phyloP scores from a whole-genome alignment of 208 protist genomes.

The Leishmania guyanensis region DNA sequence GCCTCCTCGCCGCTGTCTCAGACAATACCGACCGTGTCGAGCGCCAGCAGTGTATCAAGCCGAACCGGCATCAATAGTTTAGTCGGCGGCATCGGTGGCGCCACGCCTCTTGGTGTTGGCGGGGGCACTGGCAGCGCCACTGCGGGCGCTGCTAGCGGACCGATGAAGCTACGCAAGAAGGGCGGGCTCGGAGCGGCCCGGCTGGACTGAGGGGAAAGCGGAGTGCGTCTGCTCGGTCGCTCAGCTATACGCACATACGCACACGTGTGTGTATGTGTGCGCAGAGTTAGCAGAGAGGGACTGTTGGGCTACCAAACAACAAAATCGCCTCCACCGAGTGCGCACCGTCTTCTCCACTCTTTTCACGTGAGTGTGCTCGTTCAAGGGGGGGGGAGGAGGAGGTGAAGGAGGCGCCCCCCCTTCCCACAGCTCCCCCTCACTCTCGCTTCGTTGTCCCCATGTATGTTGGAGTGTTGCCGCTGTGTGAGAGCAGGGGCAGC shows the following conservation, averaged over 20 bases:
- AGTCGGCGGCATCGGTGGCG: neutral
- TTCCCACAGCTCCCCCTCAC: neutral
- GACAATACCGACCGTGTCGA: neutral
- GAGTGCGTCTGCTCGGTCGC: neutral
- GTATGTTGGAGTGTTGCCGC: neutral
- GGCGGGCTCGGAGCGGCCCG: constrained; percentile 58
- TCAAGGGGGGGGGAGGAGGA: neutral
- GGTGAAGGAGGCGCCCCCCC: neutral
- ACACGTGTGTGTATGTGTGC: neutral
- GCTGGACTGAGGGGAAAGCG: constrained; percentile 20
- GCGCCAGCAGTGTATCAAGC: neutral
- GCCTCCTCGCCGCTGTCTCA: neutral
- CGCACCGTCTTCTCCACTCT: neutral
- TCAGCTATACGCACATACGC: no score
- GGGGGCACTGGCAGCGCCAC: neutral
- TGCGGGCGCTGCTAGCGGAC: constrained; percentile 6
- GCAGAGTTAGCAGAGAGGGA: neutral
- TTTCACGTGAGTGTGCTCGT: neutral
- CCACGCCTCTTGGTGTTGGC: neutral
- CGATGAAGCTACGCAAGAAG: constrained; percentile 66
- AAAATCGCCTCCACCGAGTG: neutral
- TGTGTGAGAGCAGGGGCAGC: neutral
- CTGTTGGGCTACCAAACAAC: neutral
- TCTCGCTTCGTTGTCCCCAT: neutral
- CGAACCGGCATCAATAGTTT: neutral